Conservation (phyloP, 345 rosid genomes). For the Zanthoxylum bungeanum region DNA sequence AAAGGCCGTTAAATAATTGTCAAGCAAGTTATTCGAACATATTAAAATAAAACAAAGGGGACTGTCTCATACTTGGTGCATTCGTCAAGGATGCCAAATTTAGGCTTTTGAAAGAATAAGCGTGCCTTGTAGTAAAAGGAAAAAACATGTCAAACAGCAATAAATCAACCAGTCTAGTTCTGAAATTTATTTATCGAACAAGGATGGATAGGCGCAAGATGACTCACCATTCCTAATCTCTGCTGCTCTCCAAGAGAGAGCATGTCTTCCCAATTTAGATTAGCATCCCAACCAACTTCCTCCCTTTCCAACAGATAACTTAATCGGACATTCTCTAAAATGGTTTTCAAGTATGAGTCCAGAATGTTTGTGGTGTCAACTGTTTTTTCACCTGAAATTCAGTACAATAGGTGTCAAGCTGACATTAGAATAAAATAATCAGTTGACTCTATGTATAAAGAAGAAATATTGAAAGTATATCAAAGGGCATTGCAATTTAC, state of each 20-base stretch:
- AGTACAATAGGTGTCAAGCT: background rate
- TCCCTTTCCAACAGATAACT: conserved; percentile 88
- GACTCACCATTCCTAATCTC: conserved; percentile 91
- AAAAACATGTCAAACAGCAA: conserved; percentile 18
- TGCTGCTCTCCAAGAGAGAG: conserved; percentile 99
- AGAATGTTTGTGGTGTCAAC: conserved; percentile 37
- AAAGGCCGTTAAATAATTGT: background rate
- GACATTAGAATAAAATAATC: background rate
- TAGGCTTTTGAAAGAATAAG: conserved; percentile 89
- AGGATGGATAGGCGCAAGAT: background rate
- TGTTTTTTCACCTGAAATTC: conserved; percentile 42
- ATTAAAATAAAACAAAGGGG: background rate
- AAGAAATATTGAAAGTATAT: background rate
- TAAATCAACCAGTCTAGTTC: background rate
- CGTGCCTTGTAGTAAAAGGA: conserved; percentile 61
- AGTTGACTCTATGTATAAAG: background rate
- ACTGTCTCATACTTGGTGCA: conserved; percentile 80
- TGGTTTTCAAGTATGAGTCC: conserved; percentile 59
- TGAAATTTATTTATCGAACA: background rate
- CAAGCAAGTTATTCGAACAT: background rate
- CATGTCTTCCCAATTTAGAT: conserved; percentile 81
- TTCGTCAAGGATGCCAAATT: conserved; percentile 91
- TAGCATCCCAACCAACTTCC: conserved; percentile 82
- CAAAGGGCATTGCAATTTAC: conserved; percentile 10
- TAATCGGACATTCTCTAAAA: conserved; percentile 76